These are phyloP conservation scores for Crataegus laevigata DNA, from an alignment of 306 rosid genomes.

Conservation along the genomic window DNA sequence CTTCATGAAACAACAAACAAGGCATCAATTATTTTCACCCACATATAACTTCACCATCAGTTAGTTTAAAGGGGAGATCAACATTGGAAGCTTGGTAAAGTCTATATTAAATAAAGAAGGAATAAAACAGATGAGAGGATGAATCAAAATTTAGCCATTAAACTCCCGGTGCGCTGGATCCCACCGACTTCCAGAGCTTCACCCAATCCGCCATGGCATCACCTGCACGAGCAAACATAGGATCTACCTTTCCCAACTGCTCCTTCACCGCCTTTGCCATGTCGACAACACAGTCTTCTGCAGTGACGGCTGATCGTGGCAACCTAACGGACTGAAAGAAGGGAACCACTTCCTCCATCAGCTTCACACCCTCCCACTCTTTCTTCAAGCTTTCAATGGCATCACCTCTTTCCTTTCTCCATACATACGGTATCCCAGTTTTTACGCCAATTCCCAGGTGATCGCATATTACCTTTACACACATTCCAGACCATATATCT, in stretches of 20 bases:
- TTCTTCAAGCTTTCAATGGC: slow-evolving; percentile 86
- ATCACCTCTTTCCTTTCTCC: slow-evolving; percentile 80
- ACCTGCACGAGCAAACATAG: slow-evolving; percentile 64
- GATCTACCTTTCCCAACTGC: slow-evolving; percentile 68
- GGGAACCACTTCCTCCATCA: slow-evolving; percentile 94
- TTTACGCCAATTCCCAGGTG: slow-evolving; percentile 81
- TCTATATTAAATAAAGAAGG: neutral
- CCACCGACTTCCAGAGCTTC: slow-evolving; percentile 72
- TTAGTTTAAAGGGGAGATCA: neutral
- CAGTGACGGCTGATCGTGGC: slow-evolving; percentile 51
- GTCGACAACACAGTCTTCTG: slow-evolving; percentile 69
- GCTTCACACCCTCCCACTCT: slow-evolving; percentile 97
- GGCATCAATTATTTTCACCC: slow-evolving; percentile 10
- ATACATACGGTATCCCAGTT: slow-evolving; percentile 85
- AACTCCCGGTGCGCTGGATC: slow-evolving; percentile 30
- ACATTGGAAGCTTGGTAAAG: neutral
- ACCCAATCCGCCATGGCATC: slow-evolving; percentile 85
- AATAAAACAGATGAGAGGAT: neutral
- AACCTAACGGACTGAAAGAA: slow-evolving; percentile 79
- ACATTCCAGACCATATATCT: slow-evolving; percentile 94
- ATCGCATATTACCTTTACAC: slow-evolving; percentile 76
- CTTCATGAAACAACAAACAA: neutral
- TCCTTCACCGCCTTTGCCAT: slow-evolving; percentile 73
- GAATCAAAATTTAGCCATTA: slow-evolving; percentile 7
- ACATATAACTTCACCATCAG: slow-evolving; percentile 6